Conservation (phyloP, 306 rosid species). For the Lathyrus sativus region DNA sequence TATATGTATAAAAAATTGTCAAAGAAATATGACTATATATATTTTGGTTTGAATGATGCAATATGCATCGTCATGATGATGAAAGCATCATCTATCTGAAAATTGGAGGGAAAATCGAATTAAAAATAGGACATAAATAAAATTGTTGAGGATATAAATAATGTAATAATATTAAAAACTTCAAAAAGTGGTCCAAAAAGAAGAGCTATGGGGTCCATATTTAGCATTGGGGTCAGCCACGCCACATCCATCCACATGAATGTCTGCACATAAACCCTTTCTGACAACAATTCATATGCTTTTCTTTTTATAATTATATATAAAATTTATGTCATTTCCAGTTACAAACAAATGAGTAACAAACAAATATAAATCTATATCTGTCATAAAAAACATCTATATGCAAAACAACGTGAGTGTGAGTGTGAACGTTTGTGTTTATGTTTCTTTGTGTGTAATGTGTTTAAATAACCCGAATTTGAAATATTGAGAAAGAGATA, state of each 20-base stretch:
- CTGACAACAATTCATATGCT: conserved; percentile 17
- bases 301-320: conserved; percentile 1
- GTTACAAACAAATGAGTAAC: conserved; percentile 30
- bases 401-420: conserved; percentile 25
- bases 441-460: background rate
- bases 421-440: background rate
- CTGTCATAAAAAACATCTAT: conserved; percentile 3
- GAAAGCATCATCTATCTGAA: conserved; percentile 5
- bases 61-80: conserved; percentile 40
- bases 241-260: conserved; percentile 43
- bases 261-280: conserved; percentile 21
- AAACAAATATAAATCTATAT: conserved; percentile 18
- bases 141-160: background rate
- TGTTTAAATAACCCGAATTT: conserved; percentile 9
- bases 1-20: background rate
- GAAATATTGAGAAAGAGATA: background rate
- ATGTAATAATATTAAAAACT: background rate
- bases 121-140: background rate
- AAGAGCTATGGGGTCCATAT: conserved; percentile 40
- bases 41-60: conserved; percentile 35
- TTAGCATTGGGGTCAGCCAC: conserved; percentile 38
- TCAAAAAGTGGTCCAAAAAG: conserved; percentile 41
- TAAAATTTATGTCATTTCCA: conserved; percentile 4
- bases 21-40: background rate
- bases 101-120: conserved; percentile 31